Conservation (phyloP, 768 basidiomycete species). For the Leucocoprinus birnbaumii region DNA sequence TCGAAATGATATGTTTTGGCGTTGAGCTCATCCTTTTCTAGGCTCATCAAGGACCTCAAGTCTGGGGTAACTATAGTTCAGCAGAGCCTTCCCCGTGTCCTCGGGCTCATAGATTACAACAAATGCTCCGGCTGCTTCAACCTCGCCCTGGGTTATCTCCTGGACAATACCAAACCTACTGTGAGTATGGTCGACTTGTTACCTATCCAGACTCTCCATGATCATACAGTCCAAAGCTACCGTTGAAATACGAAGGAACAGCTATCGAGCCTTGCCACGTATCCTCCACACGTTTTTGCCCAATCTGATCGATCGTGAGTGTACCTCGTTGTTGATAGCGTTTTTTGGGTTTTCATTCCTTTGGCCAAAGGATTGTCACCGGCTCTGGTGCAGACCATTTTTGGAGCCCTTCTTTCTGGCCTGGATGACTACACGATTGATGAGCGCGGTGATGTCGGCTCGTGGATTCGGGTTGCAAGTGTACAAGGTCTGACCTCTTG, state of each 20-base stretch:
- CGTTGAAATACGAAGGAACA: conserved; percentile 38
- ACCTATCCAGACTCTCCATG: conserved; percentile 10
- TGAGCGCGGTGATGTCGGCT: conserved; percentile 95
- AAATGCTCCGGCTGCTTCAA: conserved; percentile 41
- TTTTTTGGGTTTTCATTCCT: conserved; percentile 12
- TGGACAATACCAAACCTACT: conserved; percentile 53
- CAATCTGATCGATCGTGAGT: conserved; percentile 43
- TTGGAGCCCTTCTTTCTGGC: conserved; percentile 62
- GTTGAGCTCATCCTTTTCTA: conserved; percentile 24
- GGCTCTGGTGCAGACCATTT: conserved; percentile 41
- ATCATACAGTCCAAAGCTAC: conserved; percentile 24
- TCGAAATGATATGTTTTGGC: conserved; percentile 8
- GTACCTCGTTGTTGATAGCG: conserved; percentile 9
- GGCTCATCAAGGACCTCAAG: conserved; percentile 63
- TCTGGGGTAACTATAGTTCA: conserved; percentile 52
- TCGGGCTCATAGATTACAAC: conserved; percentile 69
- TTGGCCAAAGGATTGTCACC: conserved; percentile 43
- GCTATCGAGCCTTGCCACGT: conserved; percentile 43
- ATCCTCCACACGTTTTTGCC: conserved; percentile 44
- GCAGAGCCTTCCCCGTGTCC: conserved; percentile 68
- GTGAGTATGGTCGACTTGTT: conserved; percentile 35
- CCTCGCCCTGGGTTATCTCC: conserved; percentile 36
- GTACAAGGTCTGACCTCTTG: conserved; percentile 61
- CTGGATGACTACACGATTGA: conserved; percentile 90
- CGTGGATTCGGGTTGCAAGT: conserved; percentile 86